Evolutionary conservation across 306 rosid genomes (phyloP).

Genomic region (Erythrophleum fordii): DNA sequence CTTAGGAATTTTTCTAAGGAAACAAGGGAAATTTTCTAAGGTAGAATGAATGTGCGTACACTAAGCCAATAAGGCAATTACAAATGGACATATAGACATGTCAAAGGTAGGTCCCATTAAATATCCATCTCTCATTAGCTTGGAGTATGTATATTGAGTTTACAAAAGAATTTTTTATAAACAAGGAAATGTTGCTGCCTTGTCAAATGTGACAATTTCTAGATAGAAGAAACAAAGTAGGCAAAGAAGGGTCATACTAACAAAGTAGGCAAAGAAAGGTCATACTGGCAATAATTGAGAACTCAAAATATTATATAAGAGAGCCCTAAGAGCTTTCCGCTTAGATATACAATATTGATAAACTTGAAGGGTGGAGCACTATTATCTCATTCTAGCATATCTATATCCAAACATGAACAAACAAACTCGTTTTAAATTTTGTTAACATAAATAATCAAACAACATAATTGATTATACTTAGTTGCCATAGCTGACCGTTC

Average conservation of each 20-base stretch:
- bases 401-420: background rate
- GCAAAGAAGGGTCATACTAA: background rate
- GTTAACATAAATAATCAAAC: background rate
- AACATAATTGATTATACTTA: background rate
- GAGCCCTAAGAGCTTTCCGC: background rate
- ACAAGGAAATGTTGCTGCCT: background rate
- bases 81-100: background rate
- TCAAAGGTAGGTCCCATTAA: background rate
- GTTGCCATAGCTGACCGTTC: slow-evolving; percentile 10
- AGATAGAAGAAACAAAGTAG: background rate
- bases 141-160: background rate
- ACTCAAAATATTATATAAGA: slow-evolving; percentile 4
- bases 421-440: slow-evolving; percentile 9
- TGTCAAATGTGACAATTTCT: slow-evolving; percentile 7
- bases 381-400: background rate
- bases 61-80: background rate
- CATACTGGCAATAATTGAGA: background rate
- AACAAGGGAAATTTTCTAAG: background rate
- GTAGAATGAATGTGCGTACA: background rate
- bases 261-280: background rate
- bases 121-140: background rate
- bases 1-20: background rate
- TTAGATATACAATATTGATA: background rate
- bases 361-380: background rate
- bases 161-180: background rate